These are phyloP conservation scores for Saturnispora saitoi DNA, from an alignment of 805 yeast genomes.

Conservation along the genomic window DNA sequence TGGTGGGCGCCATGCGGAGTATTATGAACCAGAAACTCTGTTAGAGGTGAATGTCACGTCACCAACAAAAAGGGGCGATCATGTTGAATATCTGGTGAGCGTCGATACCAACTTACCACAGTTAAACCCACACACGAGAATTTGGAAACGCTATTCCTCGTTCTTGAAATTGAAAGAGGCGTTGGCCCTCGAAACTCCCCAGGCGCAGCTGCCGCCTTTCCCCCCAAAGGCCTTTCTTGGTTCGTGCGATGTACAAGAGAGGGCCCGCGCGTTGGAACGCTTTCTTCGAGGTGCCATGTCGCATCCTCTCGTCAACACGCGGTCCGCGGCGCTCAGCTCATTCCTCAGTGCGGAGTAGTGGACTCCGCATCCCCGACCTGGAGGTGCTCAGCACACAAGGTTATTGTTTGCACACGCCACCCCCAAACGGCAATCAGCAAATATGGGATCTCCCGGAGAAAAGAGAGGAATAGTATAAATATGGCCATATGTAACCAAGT, in stretches of 20 bases:
- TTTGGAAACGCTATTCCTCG: constrained; percentile 82
- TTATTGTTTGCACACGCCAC: not conserved
- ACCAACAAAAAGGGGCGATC: constrained; percentile 50
- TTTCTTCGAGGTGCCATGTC: constrained; percentile 77
- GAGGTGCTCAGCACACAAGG: not conserved
- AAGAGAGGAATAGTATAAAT: constrained; percentile 16
- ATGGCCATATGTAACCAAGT: not conserved
- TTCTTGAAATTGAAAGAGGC: constrained; percentile 74
- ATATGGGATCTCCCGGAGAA: not conserved
- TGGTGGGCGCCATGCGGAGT: constrained; percentile 28
- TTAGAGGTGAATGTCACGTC: constrained; percentile 82
- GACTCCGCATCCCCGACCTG: not conserved
- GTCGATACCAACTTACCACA: constrained; percentile 90
- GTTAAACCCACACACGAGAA: constrained; percentile 53
- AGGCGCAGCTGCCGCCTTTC: constrained; percentile 76
- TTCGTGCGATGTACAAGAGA: constrained; percentile 61
- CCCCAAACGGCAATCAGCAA: not conserved
- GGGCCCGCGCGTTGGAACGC: constrained; percentile 76
- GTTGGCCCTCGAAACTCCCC: constrained; percentile 63
- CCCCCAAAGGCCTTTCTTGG: constrained; percentile 72
- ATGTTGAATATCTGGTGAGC: constrained; percentile 79
- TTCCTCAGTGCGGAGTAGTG: constrained; percentile 1
- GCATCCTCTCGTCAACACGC: constrained; percentile 83
- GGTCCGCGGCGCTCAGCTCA: constrained; percentile 50
- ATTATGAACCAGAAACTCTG: constrained; percentile 92